These are phyloP conservation scores for Histomonas meleagridis DNA, from an alignment of 208 protist species.

Conservation along the genomic window DNA sequence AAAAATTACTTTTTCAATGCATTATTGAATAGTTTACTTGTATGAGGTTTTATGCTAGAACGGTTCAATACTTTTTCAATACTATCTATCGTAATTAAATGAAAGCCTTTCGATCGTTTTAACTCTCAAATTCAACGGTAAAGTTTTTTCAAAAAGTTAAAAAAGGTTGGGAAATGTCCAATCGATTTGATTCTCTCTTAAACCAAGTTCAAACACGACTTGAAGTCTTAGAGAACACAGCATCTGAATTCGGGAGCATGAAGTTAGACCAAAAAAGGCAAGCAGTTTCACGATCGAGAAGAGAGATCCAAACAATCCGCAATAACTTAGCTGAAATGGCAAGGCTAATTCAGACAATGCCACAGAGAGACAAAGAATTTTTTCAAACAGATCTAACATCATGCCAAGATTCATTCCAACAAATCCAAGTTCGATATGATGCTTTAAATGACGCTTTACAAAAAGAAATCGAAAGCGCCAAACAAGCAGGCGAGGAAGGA, in stretches of 20 bases:
- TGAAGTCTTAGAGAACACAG: not conserved
- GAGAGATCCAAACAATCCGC: not conserved
- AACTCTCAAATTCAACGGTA: no score
- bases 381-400: not conserved
- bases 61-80: no score
- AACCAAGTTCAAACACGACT: not conserved
- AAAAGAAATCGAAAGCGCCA: not conserved
- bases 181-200: not conserved
- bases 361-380: not conserved
- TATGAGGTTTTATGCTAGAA: no score
- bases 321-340: constrained; percentile 18
- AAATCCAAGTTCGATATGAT: not conserved
- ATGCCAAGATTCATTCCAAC: not conserved
- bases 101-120: no score
- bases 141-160: no score
- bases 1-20: no score
- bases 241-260: not conserved
- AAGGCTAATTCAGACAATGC: constrained; percentile 4
- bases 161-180: no score
- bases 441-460: not conserved
- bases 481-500: not conserved
- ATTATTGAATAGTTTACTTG: no score
- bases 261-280: not conserved
- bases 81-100: no score
- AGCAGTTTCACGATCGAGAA: not conserved